These are phyloP conservation scores for Cladosporium sp. DNA, from an alignment of 2,329 filamentous ascomycete genomes.

Conservation along the genomic window DNA sequence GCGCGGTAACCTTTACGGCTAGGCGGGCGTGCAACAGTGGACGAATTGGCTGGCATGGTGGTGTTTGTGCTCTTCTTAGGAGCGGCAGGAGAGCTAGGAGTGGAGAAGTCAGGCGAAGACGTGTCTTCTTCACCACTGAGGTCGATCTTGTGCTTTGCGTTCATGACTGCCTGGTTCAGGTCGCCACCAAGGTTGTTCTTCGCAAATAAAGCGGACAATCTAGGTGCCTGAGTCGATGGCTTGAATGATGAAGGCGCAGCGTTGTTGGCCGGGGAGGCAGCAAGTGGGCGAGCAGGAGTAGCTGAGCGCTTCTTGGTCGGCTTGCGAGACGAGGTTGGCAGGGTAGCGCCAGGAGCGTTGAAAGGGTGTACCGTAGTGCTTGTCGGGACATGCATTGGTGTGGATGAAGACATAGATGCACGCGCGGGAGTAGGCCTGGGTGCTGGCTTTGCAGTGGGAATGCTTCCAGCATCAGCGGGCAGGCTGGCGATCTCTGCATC, in stretches of 20 bases:
- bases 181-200: conserved; percentile 41
- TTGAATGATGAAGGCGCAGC: conserved; percentile 26
- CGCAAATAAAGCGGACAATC: conserved; percentile 36
- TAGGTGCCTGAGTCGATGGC: conserved; percentile 38
- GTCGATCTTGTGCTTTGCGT: conserved; percentile 31
- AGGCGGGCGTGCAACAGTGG: conserved; percentile 18
- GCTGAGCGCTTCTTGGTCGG: conserved; percentile 13
- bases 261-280: conserved; percentile 9
- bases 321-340: conserved; percentile 14
- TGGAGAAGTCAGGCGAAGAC: conserved; percentile 15
- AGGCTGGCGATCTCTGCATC: conserved; percentile 50
- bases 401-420: neutral
- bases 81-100: conserved; percentile 7
- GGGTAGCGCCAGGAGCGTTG: conserved; percentile 19
- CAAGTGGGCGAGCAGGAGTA: conserved; percentile 12
- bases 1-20: conserved; percentile 28
- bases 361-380: conserved; percentile 28
- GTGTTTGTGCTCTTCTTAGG: neutral
- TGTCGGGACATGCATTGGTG: neutral
- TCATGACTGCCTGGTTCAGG: conserved; percentile 26
- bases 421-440: neutral
- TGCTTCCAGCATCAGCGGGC: conserved; percentile 24
- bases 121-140: conserved; percentile 29
- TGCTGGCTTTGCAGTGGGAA: conserved; percentile 8
- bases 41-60: neutral